Conservation (phyloP, 805 yeast genomes). For the Metschnikowia matae region DNA sequence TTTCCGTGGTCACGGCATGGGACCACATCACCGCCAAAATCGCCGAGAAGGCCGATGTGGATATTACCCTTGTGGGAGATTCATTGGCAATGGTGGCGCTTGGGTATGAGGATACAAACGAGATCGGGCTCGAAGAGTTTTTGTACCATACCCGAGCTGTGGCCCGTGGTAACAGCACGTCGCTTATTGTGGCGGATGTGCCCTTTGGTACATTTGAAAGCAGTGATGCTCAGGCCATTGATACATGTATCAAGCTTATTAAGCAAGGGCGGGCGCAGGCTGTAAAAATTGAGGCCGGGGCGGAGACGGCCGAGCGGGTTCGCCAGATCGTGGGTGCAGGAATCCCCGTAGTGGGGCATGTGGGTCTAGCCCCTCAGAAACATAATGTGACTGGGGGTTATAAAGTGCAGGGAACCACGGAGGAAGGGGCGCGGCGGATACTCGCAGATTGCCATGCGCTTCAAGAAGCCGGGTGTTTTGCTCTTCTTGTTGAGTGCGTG, state of each 20-base stretch:
- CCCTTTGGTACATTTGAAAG: slow-evolving; percentile 86
- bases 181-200: slow-evolving; percentile 76
- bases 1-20: slow-evolving; percentile 71
- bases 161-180: slow-evolving; percentile 58
- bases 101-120: slow-evolving; percentile 75
- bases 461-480: slow-evolving; percentile 72
- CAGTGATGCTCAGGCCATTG: slow-evolving; percentile 58
- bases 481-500: slow-evolving; percentile 78
- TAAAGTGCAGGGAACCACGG: slow-evolving; percentile 73
- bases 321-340: slow-evolving; percentile 60
- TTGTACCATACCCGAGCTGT: slow-evolving; percentile 74
- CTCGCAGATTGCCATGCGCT: slow-evolving; percentile 64
- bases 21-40: slow-evolving; percentile 74
- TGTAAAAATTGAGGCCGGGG: slow-evolving; percentile 83
- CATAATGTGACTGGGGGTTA: slow-evolving; percentile 79
- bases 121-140: slow-evolving; percentile 75
- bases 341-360: slow-evolving; percentile 86
- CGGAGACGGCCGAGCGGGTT: slow-evolving; percentile 49
- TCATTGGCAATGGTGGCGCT: slow-evolving; percentile 88
- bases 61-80: slow-evolving; percentile 80
- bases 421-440: slow-evolving; percentile 50
- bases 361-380: slow-evolving; percentile 90
- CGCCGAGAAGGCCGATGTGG: slow-evolving; percentile 64
- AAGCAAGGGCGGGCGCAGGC: slow-evolving; percentile 59
- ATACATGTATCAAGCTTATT: slow-evolving; percentile 52